phyloP scores from a whole-genome alignment of 768 basidiomycete genomes.

The Lyophyllum shimeji region DNA sequence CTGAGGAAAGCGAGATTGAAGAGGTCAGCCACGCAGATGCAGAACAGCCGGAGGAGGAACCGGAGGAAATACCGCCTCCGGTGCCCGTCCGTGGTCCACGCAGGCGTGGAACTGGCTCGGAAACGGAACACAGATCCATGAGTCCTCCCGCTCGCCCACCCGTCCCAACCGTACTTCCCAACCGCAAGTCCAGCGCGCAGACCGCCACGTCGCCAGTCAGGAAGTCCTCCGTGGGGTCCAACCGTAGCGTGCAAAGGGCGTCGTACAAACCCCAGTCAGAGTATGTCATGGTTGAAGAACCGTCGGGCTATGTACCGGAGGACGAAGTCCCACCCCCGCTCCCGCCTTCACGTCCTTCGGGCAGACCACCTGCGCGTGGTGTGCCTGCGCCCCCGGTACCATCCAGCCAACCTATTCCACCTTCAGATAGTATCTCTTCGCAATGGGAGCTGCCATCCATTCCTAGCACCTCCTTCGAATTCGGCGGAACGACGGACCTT shows the following conservation, averaged over 20 bases:
- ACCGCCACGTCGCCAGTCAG: conserved; percentile 32
- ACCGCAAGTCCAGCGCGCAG: conserved; percentile 38
- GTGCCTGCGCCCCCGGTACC: conserved; percentile 29
- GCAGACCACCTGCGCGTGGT: conserved; percentile 36
- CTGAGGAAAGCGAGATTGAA: conserved; percentile 73
- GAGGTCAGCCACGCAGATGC: conserved; percentile 62
- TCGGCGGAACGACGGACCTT: conserved; percentile 45
- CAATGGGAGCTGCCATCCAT: conserved; percentile 72
- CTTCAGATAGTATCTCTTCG: conserved; percentile 38
- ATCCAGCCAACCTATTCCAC: conserved; percentile 21
- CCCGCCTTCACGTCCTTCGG: conserved; percentile 42
- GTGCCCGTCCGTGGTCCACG: conserved; percentile 45
- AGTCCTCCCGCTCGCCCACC: conserved; percentile 50
- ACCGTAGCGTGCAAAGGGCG: conserved; percentile 19
- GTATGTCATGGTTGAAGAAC: conserved; percentile 66
- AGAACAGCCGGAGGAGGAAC: conserved; percentile 32
- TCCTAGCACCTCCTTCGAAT: conserved; percentile 52
- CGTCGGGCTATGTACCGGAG: conserved; percentile 32
- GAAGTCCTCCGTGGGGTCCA: conserved; percentile 35
- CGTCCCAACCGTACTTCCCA: conserved; percentile 36
- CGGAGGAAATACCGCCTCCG: conserved; percentile 51
- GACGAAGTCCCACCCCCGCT: conserved; percentile 44
- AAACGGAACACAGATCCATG: conserved; percentile 21
- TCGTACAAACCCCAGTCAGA: conserved; percentile 41
- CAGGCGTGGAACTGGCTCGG: conserved; percentile 21